These are phyloP conservation scores for Bipolaris bicolor DNA, from an alignment of 2,329 filamentous ascomycete species.

Conservation along the genomic window DNA sequence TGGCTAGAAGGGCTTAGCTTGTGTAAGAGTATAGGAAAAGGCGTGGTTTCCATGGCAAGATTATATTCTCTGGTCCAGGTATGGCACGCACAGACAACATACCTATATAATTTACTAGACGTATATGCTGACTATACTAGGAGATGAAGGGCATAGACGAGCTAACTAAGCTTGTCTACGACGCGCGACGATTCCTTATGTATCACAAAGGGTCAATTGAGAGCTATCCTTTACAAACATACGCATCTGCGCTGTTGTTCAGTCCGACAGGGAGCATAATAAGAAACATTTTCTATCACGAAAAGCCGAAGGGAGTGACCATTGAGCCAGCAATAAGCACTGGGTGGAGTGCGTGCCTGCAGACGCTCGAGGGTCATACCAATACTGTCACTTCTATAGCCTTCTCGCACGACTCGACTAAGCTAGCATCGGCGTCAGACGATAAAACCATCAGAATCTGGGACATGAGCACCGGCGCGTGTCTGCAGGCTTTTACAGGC, in stretches of 20 bases:
- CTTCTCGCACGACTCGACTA: too few species aligned
- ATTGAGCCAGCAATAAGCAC: too few species aligned
- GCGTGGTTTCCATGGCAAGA: constrained; percentile 20
- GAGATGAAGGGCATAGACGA: background rate
- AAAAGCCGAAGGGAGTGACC: too few species aligned
- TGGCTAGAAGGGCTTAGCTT: constrained; percentile 19
- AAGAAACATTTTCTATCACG: too few species aligned
- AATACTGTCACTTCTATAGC: too few species aligned
- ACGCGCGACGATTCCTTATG: constrained; percentile 30
- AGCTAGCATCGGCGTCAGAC: too few species aligned
- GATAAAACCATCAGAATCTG: too few species aligned
- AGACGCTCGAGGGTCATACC: too few species aligned
- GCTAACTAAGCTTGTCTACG: constrained; percentile 16
- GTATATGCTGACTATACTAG: background rate
- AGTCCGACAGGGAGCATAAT: constrained; percentile 14
- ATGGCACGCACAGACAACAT: background rate
- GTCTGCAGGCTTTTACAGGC: background rate
- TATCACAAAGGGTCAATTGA: constrained; percentile 29
- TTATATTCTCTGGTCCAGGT: constrained; percentile 14
- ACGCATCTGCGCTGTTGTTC: constrained; percentile 32
- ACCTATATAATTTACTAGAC: background rate
- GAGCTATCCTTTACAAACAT: constrained; percentile 30
- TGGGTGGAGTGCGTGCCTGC: too few species aligned
- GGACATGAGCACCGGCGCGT: background rate
- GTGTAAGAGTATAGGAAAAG: constrained; percentile 9